Conservation (phyloP, 352 stramenopile genomes). For the Phytophthora foliorum region DNA sequence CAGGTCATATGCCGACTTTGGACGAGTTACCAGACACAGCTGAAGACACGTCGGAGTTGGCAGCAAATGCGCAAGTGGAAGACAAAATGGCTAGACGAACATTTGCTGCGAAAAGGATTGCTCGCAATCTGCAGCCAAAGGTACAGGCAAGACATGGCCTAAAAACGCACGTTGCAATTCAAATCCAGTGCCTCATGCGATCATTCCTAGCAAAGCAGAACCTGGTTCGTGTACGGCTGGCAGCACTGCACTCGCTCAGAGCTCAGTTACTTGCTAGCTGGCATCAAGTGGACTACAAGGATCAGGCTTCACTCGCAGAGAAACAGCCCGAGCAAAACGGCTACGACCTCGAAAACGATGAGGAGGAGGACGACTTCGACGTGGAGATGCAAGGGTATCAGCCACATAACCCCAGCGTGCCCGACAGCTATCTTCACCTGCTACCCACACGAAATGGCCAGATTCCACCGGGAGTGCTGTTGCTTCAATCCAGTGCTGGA, state of each 20-base stretch:
- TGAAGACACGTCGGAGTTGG: not conserved
- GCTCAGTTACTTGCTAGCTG: constrained; percentile 22
- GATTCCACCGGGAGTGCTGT: constrained; percentile 35
- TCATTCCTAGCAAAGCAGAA: constrained; percentile 20
- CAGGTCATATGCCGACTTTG: not conserved
- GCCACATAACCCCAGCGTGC: not conserved
- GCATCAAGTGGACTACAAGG: not conserved
- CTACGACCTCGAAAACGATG: constrained; percentile 1
- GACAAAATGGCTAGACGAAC: not conserved
- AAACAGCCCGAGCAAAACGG: not conserved
- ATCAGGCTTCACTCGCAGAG: not conserved
- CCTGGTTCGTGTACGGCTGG: constrained; percentile 7
- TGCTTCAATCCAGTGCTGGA: constrained; percentile 26
- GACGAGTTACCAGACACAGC: not conserved
- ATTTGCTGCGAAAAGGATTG: constrained; percentile 16
- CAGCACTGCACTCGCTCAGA: constrained; percentile 21
- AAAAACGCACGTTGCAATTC: constrained; percentile 11
- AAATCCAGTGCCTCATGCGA: constrained; percentile 28
- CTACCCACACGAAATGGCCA: constrained; percentile 37
- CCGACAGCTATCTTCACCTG: constrained; percentile 29
- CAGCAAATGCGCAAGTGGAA: not conserved
- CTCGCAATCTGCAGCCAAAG: constrained; percentile 17
- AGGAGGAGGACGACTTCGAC: constrained; percentile 24
- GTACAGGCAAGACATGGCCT: constrained; percentile 7
- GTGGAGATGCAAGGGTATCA: constrained; percentile 1